A percentile compares a stretch with the other conserved stretches of the same genome.
Evolutionary conservation across 441 rosid genomes (phyloP).

Genomic region (Macaranga tanarius): DNA sequence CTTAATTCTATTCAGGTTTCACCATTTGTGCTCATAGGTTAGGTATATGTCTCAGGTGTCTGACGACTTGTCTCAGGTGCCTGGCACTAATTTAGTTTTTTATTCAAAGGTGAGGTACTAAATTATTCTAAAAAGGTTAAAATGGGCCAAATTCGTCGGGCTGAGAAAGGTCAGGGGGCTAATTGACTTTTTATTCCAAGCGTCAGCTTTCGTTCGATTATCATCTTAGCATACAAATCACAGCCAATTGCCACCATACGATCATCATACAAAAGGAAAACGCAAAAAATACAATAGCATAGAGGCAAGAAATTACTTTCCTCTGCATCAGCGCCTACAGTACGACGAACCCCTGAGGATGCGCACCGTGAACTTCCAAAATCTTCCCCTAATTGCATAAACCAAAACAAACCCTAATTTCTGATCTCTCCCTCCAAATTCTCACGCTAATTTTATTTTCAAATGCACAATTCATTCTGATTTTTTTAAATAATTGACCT

Average conservation of each 20-base stretch:
- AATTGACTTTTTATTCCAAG: too few species aligned
- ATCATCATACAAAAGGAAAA: not conserved
- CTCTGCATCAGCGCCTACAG: slow-evolving; percentile 7
- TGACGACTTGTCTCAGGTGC: too few species aligned
- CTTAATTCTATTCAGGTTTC: too few species aligned
- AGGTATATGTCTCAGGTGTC: too few species aligned
- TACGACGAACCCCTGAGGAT: not conserved
- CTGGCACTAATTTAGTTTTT: too few species aligned
- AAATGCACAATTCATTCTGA: not conserved
- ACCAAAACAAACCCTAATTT: slow-evolving; percentile 20
- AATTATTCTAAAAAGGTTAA: too few species aligned
- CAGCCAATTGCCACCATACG: not conserved
- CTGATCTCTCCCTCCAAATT: not conserved
- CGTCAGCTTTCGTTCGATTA: too few species aligned
- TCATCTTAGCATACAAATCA: not conserved
- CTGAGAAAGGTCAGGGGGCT: too few species aligned
- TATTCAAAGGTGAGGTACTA: too few species aligned
- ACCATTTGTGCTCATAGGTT: too few species aligned
- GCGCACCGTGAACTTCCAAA: slow-evolving; percentile 9
- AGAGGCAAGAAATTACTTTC: not conserved
- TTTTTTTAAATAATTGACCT: slow-evolving; percentile 8
- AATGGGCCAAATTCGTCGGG: too few species aligned
- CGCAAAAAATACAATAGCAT: too few species aligned
- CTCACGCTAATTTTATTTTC: not conserved
- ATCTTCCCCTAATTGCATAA: not conserved